Conservation (phyloP, 208 protist species). For the Leishmania guyanensis region DNA sequence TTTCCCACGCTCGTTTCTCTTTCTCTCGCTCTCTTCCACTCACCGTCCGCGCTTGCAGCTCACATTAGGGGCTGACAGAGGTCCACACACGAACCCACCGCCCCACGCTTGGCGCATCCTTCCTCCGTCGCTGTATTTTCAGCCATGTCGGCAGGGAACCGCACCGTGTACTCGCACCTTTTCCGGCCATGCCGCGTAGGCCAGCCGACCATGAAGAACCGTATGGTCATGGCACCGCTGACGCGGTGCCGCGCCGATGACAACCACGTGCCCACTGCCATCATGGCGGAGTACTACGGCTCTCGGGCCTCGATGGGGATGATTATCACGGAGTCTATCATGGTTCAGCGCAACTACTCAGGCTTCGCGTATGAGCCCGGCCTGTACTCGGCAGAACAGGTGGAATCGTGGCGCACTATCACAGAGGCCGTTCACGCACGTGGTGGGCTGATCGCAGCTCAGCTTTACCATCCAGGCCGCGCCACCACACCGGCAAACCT, state of each 20-base stretch:
- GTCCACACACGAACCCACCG: not conserved
- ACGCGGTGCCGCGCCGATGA: conserved; percentile 54
- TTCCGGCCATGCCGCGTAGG: conserved; percentile 43
- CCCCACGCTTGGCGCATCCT: not conserved
- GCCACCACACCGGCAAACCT: conserved; percentile 38
- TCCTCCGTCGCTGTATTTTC: not conserved
- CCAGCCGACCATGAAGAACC: conserved; percentile 40
- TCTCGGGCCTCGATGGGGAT: conserved; percentile 57
- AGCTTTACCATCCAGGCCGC: conserved; percentile 60
- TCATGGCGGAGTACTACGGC: conserved; percentile 57
- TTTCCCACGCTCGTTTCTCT: not conserved
- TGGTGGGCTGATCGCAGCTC: conserved; percentile 48
- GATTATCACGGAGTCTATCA: conserved; percentile 66
- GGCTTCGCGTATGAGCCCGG: conserved; percentile 49
- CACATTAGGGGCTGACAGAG: not conserved
- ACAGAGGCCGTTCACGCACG: conserved; percentile 68
- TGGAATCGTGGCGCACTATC: conserved; percentile 53
- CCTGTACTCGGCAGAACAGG: conserved; percentile 51
- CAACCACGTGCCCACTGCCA: conserved; percentile 42
- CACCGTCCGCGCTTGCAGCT: not conserved
- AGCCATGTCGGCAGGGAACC: not conserved
- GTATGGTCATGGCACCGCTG: conserved; percentile 50
- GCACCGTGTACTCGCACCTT: conserved; percentile 14
- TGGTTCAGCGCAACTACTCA: conserved; percentile 44
- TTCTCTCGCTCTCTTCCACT: not conserved